Evolutionary conservation across 2,329 filamentous ascomycete genomes (phyloP).

Genomic region (Chaetomiaceae sp.): DNA sequence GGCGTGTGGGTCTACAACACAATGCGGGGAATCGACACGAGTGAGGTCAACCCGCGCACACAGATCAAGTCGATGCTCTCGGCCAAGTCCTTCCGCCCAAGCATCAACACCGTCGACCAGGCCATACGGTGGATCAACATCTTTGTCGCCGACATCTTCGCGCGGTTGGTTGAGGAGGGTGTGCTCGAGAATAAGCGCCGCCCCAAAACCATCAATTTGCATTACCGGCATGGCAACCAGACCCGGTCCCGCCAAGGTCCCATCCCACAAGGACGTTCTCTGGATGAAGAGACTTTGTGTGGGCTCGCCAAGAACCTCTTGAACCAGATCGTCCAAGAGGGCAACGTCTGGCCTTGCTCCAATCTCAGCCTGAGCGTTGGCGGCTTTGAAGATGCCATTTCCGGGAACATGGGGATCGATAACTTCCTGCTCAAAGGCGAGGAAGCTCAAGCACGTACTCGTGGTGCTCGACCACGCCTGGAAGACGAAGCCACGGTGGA

Average conservation of each 20-base stretch:
- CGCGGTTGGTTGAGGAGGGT: slow-evolving; percentile 83
- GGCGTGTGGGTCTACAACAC: slow-evolving; percentile 80
- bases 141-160: slow-evolving; percentile 86
- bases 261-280: slow-evolving; percentile 68
- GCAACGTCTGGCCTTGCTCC: slow-evolving; percentile 81
- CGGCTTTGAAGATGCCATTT: slow-evolving; percentile 86
- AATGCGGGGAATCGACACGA: slow-evolving; percentile 78
- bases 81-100: slow-evolving; percentile 88
- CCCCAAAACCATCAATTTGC: slow-evolving; percentile 79
- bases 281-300: slow-evolving; percentile 70
- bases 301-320: slow-evolving; percentile 72
- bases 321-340: slow-evolving; percentile 71
- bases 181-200: slow-evolving; percentile 81
- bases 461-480: slow-evolving; percentile 26
- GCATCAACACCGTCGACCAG: slow-evolving; percentile 72
- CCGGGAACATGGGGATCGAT: slow-evolving; percentile 80
- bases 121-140: slow-evolving; percentile 83
- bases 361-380: slow-evolving; percentile 83
- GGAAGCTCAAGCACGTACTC: slow-evolving; percentile 51
- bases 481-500: slow-evolving; percentile 21
- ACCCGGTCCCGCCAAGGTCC: slow-evolving; percentile 69
- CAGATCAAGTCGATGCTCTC: slow-evolving; percentile 98
- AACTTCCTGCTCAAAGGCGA: slow-evolving; percentile 77
- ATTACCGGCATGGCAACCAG: slow-evolving; percentile 71
- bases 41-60: slow-evolving; percentile 84